Base-by-base conservation (phyloP, 2,329 filamentous ascomycete genomes). In the Fusarium austroafricanum region DNA sequence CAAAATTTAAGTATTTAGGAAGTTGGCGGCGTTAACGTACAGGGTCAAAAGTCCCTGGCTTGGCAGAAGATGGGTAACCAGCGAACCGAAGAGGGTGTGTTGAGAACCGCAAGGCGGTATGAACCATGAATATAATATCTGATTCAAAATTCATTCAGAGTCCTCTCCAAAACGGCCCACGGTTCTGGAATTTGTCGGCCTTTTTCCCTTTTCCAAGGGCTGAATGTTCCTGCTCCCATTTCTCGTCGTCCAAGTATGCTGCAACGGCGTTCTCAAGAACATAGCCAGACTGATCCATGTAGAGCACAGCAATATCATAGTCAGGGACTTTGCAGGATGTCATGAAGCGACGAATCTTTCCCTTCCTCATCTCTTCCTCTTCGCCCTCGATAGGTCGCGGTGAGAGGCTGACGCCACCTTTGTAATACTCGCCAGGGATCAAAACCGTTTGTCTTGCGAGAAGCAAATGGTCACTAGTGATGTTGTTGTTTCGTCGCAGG, bases 301-400 rank as follows among this genome's bases (percentile, higher is more conserved):
- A 96, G 20, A 94, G 76, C 28, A 92, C 76, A 2, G 92, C 92
- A 50, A 93, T 83, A 75, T 93, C 90, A 79, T 89, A 94, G 82
- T 94, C 90, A 23, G 87, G 82, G 28, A 92, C 90, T 76, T 95
- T 95, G 79, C 90, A 92, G 2, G 85, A 84, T 3, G 93, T 88
- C 92, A 94, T 94, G 83, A 90, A 95, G 64, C 90, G 86, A 40
- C 92, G 84, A 33, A 95, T 84, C 74, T 89, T 90, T 18, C 81
- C 84, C 79, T 92, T 94, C 65, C 89, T 85, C 49, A 86, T 81
- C 78, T 92, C 90, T 73, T 93, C 92, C 44, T 91, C 90, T 74
- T 93, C 91, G 46, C 90, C 88, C 54, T 92, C 90, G n/a, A 92
- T 72, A 0, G 92, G 92, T 28, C 85, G 82, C 2, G 92, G 91